Evolutionary conservation across 257 asterid genomes (phyloP).

Genomic region (Solanum chmielewskii): DNA sequence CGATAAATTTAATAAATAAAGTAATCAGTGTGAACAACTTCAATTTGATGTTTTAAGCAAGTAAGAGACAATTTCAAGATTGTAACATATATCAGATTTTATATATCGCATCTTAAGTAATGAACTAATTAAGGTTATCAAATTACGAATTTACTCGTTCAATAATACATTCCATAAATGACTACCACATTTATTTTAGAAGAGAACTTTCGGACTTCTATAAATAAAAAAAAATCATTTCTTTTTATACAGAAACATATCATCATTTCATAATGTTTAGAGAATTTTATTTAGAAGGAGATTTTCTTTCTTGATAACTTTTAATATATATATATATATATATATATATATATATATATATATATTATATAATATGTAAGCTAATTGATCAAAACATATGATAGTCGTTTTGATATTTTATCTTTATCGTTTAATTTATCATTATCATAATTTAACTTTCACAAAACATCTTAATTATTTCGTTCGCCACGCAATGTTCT

Average conservation of each 20-base stretch:
- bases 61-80: background rate
- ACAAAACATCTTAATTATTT: too few species aligned
- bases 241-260: background rate
- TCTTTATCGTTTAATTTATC: too few species aligned
- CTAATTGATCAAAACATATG: too few species aligned
- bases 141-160: too few species aligned
- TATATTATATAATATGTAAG: too few species aligned
- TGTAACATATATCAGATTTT: background rate
- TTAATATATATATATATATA: background rate
- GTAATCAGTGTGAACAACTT: background rate
- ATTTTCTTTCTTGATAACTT: background rate
- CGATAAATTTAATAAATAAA: too few species aligned
- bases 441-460: too few species aligned
- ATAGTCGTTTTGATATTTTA: too few species aligned
- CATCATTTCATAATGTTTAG: background rate
- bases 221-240: background rate
- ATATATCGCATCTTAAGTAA: background rate
- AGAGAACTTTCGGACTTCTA: background rate
- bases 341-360: too few species aligned
- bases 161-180: background rate
- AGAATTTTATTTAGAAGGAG: background rate
- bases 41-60: too few species aligned
- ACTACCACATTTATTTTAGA: background rate
- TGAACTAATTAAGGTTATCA: background rate
- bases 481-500: too few species aligned